Conservation (phyloP, 495 filamentous ascomycete genomes). For the Articulospora tetracladia region DNA sequence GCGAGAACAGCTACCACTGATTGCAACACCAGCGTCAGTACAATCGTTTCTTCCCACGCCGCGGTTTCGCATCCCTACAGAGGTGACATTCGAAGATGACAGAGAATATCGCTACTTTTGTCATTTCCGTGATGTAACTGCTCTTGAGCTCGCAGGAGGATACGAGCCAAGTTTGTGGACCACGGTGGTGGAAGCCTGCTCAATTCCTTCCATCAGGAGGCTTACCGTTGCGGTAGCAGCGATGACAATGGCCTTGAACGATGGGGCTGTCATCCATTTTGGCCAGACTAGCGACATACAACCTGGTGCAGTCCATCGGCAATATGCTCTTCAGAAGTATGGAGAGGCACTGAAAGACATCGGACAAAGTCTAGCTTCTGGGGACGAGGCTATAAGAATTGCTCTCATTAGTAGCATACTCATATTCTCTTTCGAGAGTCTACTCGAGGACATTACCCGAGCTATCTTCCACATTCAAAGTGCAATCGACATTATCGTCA, state of each 20-base stretch:
- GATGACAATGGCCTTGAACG: slow-evolving; percentile 11
- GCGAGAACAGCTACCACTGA: neutral
- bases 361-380: neutral
- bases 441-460: slow-evolving; percentile 11
- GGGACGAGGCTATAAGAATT: slow-evolving; percentile 3
- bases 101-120: slow-evolving; percentile 16
- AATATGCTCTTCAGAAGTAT: slow-evolving; percentile 21
- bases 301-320: neutral
- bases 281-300: neutral
- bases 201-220: slow-evolving; percentile 4
- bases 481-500: slow-evolving; percentile 16
- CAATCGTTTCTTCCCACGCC: neutral
- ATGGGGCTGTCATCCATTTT: neutral
- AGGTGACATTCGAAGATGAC: slow-evolving; percentile 12
- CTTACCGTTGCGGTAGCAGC: slow-evolving; percentile 15
- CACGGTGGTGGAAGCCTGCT: slow-evolving; percentile 13
- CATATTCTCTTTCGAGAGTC: slow-evolving; percentile 20
- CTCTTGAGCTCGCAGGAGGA: slow-evolving; percentile 13
- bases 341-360: slow-evolving; percentile 20
- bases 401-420: slow-evolving; percentile 20
- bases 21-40: neutral
- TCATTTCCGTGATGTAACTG: slow-evolving; percentile 19
- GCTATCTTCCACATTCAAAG: slow-evolving; percentile 21
- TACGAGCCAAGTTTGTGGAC: slow-evolving; percentile 17
- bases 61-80: neutral